Evolutionary conservation across 2,329 filamentous ascomycete species (phyloP), one percentile per base, ranked within the genome.

Genomic region (Exutisphaerella laricina): DNA sequence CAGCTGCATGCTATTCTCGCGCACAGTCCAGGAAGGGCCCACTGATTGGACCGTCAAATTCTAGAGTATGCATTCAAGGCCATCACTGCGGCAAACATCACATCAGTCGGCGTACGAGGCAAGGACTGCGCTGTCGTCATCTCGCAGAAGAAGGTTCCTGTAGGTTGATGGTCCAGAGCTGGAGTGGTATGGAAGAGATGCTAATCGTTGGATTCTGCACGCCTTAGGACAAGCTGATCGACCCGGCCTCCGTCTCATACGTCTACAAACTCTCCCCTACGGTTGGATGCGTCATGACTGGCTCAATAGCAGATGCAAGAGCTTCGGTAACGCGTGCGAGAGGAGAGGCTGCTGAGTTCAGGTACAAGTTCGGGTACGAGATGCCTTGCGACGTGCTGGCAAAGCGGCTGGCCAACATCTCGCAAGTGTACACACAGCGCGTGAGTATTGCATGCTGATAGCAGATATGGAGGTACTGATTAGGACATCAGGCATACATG

Each of bases 1-100:
- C 13, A 42, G 10, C 41, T 13, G 25, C 26, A 12, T 39, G 14
- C 42, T 18, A 23, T n/a, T 20, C 17, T 26, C 28, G 32, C 17
- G 16, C 29, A 40, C 47, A 22, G 35, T 25, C 44, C n/a, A n/a
- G n/a, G n/a, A n/a, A n/a, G n/a, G n/a, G n/a, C n/a, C n/a, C n/a
- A 44, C 53, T 58, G 46, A 59, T 54, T 36, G 38, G 37, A 46
- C 20, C 34, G 32, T 26, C n/a, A n/a, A n/a, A n/a, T 47, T 31
- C 35, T 66, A 97, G 92, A 98, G 78, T 98, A 98, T 90, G 92
- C 92, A 60, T 98, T 98, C 82, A 98, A 98, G 76, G 92, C 92
- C 46, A 98, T 98, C 71, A 98, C 92, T 58, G 90, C 92, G 49
- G 92, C 92, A 58, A 97, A 97, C 71, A 97, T 98, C 74, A 98